Conservation (phyloP, 441 rosid species). For the Adansonia gregorii region DNA sequence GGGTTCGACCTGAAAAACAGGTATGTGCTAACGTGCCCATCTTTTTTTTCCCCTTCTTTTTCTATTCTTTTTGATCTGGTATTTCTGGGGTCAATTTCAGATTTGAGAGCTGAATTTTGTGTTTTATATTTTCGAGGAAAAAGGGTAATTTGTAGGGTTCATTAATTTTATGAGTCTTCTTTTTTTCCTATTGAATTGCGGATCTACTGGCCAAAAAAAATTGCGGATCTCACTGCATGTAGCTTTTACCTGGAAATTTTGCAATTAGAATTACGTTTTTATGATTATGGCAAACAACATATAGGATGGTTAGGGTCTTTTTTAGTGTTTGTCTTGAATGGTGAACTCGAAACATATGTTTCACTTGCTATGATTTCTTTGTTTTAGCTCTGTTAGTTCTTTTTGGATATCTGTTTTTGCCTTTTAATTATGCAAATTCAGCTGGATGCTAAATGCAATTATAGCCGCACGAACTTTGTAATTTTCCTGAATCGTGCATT, state of each 20-base stretch:
- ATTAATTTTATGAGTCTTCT: background rate
- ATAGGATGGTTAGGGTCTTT: background rate
- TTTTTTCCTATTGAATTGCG: background rate
- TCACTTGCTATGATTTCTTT: background rate
- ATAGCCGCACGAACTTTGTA: background rate
- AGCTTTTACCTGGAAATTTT: background rate
- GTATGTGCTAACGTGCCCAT: constrained; percentile 25
- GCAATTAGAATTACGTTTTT: background rate
- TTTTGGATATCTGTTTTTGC: background rate
- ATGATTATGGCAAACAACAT: background rate
- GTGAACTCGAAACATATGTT: background rate
- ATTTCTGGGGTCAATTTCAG: background rate
- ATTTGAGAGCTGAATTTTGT: background rate
- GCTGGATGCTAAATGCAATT: background rate
- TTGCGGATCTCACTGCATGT: background rate
- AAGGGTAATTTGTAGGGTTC: background rate
- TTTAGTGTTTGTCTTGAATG: background rate
- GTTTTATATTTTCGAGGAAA: background rate
- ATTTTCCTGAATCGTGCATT: background rate
- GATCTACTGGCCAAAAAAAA: too few relatives aligned
- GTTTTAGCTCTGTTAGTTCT: background rate
- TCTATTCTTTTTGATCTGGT: background rate
- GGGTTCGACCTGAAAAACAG: constrained; percentile 46
- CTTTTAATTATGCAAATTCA: background rate
- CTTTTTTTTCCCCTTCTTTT: background rate